A percentile compares a stretch with the other conserved stretches of the same genome.
Conservation (phyloP, 192 early-diverging fungal species). For the Cladochytrium replicatum region DNA sequence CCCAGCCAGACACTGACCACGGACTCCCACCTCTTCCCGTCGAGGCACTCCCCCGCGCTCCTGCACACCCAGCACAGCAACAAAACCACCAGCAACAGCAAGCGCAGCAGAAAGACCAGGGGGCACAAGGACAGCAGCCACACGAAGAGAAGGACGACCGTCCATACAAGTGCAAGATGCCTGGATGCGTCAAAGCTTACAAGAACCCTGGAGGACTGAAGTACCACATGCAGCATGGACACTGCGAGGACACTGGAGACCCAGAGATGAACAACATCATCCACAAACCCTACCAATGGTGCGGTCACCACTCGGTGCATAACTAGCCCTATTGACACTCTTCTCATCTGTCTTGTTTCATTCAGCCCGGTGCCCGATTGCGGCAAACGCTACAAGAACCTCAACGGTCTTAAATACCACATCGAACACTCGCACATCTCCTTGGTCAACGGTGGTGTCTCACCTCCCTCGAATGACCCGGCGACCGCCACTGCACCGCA, state of each 20-base stretch:
- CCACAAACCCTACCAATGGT: constrained; percentile 52
- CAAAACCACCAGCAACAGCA: no score
- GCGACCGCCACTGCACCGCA: no score
- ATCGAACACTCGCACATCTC: constrained; percentile 88
- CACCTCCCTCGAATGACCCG: no score
- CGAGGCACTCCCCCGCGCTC: neutral
- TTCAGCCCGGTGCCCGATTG: constrained; percentile 72
- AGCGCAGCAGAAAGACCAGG: no score
- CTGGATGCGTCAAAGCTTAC: constrained; percentile 88
- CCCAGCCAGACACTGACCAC: constrained; percentile 3
- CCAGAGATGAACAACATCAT: constrained; percentile 51
- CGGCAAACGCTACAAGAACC: constrained; percentile 92
- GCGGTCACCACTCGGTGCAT: no score
- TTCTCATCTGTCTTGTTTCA: no score
- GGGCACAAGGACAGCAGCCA: constrained; percentile 34
- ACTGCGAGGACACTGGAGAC: constrained; percentile 61
- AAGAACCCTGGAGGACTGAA: constrained; percentile 98
- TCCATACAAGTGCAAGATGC: constrained; percentile 79
- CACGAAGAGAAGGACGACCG: constrained; percentile 51
- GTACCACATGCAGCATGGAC: constrained; percentile 95
- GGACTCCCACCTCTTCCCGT: constrained; percentile 5
- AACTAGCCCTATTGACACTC: no score
- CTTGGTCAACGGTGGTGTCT: no score
- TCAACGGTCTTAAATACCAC: constrained; percentile 94
- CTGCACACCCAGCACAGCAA: no score